Conservation (phyloP, 1,284 basidiomycete genomes). For the Fomes fomentarius region DNA sequence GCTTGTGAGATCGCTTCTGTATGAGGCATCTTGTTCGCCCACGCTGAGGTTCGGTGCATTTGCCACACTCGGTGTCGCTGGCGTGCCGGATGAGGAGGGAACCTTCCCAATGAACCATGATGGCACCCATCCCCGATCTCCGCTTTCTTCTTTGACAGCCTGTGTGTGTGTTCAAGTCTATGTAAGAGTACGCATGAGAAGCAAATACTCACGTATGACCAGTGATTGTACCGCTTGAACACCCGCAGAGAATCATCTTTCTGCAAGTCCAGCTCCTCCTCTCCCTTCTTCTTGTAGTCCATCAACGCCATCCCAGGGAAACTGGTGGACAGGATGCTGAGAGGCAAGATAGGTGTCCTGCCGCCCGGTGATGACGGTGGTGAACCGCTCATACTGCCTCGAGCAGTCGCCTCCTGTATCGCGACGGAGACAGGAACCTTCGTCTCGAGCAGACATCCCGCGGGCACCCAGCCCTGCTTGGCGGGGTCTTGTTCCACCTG, state of each 20-base stretch:
- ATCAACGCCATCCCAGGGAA: conserved; percentile 94
- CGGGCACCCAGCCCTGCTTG: conserved; percentile 88
- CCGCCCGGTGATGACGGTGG: conserved; percentile 42
- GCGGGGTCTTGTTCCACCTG: conserved; percentile 73
- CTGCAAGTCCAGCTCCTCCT: conserved; percentile 84
- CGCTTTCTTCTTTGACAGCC: conserved; percentile 87
- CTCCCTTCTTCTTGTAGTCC: conserved; percentile 91
- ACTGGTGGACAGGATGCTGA: conserved; percentile 90
- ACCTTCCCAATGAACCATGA: conserved; percentile 83
- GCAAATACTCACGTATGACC: conserved; percentile 76
- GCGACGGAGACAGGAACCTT: conserved; percentile 78
- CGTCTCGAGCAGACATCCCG: conserved; percentile 94
- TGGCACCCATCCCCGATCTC: conserved; percentile 92
- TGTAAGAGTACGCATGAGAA: conserved; percentile 1
- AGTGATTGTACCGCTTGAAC: conserved; percentile 97
- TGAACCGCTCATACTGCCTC: conserved; percentile 45
- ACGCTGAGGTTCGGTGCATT: conserved; percentile 29
- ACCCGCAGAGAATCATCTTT: conserved; percentile 90
- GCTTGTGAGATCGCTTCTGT: conserved; percentile 29
- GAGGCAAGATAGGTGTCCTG: conserved; percentile 81
- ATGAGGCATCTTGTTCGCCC: conserved; percentile 25
- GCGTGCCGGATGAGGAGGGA: conserved; percentile 50
- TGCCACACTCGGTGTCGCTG: conserved; percentile 57
- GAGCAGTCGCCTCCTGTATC: conserved; percentile 74
- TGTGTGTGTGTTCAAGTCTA: conserved; percentile 34